A percentile compares a stretch with the other conserved stretches of the same genome.
Evolutionary conservation across 2,329 filamentous ascomycete species (phyloP).

Genomic region (Neofusicoccum laricinum): DNA sequence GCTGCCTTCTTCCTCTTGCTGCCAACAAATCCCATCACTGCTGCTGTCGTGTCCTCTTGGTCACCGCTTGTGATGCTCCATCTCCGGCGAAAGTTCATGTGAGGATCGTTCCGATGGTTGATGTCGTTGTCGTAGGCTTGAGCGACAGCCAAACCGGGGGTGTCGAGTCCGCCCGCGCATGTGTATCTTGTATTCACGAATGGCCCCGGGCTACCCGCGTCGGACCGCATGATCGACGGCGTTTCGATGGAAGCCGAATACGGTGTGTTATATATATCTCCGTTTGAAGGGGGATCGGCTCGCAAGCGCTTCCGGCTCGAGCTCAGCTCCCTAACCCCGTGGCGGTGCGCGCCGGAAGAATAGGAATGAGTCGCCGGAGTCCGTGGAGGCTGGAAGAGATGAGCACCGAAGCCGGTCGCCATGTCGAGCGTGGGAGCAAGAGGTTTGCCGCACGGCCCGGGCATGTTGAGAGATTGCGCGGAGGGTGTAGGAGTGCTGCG

Average conservation of each 20-base stretch:
- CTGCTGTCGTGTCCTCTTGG: not conserved
- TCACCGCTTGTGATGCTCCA: constrained; percentile 22
- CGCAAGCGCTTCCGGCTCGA: constrained; percentile 18
- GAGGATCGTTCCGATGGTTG: constrained; percentile 22
- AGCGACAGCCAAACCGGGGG: constrained; percentile 38
- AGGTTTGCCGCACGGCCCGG: constrained; percentile 15
- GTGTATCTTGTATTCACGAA: constrained; percentile 53
- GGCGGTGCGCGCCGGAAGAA: constrained; percentile 10
- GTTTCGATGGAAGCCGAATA: constrained; percentile 11
- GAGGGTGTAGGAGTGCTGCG: not conserved
- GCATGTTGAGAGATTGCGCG: constrained; percentile 11
- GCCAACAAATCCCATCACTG: not conserved
- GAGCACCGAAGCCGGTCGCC: constrained; percentile 2
- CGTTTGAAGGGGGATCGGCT: constrained; percentile 14
- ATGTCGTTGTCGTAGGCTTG: constrained; percentile 42
- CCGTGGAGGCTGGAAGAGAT: constrained; percentile 15
- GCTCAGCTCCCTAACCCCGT: constrained; percentile 2
- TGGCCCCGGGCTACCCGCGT: constrained; percentile 38
- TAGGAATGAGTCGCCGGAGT: constrained; percentile 5
- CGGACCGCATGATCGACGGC: constrained; percentile 16
- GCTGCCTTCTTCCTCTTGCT: constrained; percentile 21
- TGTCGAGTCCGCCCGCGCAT: constrained; percentile 51
- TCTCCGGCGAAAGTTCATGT: constrained; percentile 30
- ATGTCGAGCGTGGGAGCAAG: constrained; percentile 13
- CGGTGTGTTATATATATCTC: constrained; percentile 13